These are phyloP conservation scores for Penicillium flavigenum DNA, from an alignment of 495 filamentous ascomycete species.

Conservation along the genomic window DNA sequence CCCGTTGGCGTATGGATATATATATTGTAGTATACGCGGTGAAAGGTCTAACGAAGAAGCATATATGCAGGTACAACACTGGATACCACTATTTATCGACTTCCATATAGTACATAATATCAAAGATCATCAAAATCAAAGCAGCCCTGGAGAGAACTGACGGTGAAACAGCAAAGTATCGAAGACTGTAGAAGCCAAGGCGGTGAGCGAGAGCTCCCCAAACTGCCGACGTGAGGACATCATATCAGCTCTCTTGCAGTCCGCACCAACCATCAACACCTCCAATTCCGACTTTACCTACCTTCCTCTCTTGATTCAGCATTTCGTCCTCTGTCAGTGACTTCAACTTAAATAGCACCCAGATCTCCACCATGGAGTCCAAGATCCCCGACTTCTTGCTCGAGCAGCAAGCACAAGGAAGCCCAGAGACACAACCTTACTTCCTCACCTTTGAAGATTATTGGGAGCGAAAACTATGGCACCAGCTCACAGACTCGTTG, in stretches of 20 bases:
- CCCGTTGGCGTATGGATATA: background rate
- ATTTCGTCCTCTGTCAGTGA: background rate
- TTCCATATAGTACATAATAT: background rate
- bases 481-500: constrained; percentile 89
- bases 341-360: background rate
- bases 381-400: constrained; percentile 88
- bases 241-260: constrained; percentile 15
- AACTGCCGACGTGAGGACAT: constrained; percentile 16
- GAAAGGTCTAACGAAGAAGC: background rate
- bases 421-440: constrained; percentile 79
- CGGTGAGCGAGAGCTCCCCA: constrained; percentile 11
- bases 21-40: background rate
- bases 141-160: background rate
- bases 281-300: constrained; percentile 7
- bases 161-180: background rate
- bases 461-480: constrained; percentile 99
- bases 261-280: constrained; percentile 15
- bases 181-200: constrained; percentile 8
- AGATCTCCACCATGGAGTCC: constrained; percentile 64
- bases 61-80: background rate
- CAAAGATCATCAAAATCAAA: background rate
- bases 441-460: constrained; percentile 94
- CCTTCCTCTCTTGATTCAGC: background rate
- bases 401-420: constrained; percentile 79
- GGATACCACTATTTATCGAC: background rate